These are phyloP conservation scores for Tylopilus sp. DNA, from an alignment of 1,284 basidiomycete species.

Conservation along the genomic window DNA sequence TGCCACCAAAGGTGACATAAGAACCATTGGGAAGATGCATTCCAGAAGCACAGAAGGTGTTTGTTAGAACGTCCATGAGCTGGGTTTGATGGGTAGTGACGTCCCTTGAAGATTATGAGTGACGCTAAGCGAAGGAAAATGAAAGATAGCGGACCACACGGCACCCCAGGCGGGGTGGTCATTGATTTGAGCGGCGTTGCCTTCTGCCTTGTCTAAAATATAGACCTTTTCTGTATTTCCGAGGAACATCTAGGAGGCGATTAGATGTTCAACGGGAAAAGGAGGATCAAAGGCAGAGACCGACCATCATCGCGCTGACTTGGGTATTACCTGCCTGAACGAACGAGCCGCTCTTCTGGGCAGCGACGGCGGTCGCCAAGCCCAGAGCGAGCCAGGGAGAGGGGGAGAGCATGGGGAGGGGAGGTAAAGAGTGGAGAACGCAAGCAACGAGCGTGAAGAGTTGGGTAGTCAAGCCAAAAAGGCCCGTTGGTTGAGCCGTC, in stretches of 20 bases:
- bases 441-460: constrained; percentile 28
- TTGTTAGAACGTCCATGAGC: constrained; percentile 80
- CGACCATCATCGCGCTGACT: constrained; percentile 45
- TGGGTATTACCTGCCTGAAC: constrained; percentile 34
- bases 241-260: constrained; percentile 53
- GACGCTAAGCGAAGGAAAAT: background rate
- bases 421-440: constrained; percentile 22
- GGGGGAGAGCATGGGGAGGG: constrained; percentile 35
- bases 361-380: constrained; percentile 48
- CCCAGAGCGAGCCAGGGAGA: constrained; percentile 47
- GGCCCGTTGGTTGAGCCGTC: background rate
- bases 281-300: background rate
- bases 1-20: constrained; percentile 73
- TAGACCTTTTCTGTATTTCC: constrained; percentile 67
- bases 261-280: background rate
- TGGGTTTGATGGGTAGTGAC: constrained; percentile 56
- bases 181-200: constrained; percentile 67
- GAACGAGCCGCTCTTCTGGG: constrained; percentile 33
- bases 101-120: constrained; percentile 21
- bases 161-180: constrained; percentile 67
- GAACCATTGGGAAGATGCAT: constrained; percentile 75
- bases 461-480: background rate
- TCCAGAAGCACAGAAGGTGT: constrained; percentile 85
- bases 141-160: constrained; percentile 51
- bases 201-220: constrained; percentile 69